Percentiles rank a stretch among this genome's conserved stretches.
Conservation (phyloP, 1,284 basidiomycete genomes). For the Ceratobasidium sp. region DNA sequence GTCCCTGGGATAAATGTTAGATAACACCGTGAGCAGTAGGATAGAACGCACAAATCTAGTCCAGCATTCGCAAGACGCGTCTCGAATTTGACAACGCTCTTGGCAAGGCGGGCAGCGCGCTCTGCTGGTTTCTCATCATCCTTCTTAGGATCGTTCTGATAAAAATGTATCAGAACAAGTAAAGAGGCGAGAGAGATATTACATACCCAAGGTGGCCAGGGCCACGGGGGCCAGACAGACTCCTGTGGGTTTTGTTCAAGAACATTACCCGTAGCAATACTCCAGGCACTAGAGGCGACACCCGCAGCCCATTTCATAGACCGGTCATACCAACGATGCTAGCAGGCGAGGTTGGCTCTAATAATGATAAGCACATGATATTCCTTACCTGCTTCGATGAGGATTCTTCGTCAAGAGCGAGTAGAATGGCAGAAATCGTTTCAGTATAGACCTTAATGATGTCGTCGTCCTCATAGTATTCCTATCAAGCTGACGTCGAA, state of each 20-base stretch:
- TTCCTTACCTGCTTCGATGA: background rate
- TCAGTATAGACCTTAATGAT: slow-evolving; percentile 78
- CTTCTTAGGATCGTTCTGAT: slow-evolving; percentile 62
- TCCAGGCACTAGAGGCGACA: slow-evolving; percentile 19
- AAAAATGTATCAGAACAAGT: background rate
- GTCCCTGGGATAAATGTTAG: slow-evolving; percentile 62
- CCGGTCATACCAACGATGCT: slow-evolving; percentile 48
- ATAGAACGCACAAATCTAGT: slow-evolving; percentile 74
- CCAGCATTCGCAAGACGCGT: slow-evolving; percentile 82
- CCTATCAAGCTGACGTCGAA: slow-evolving; percentile 61
- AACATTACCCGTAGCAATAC: slow-evolving; percentile 21
- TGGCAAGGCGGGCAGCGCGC: slow-evolving; percentile 76
- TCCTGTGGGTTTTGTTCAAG: slow-evolving; percentile 31
- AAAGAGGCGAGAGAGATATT: slow-evolving; percentile 57
- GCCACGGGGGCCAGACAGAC: slow-evolving; percentile 71
- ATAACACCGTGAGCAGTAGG: slow-evolving; percentile 12
- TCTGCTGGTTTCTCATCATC: slow-evolving; percentile 59
- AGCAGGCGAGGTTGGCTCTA: background rate
- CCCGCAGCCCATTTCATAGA: slow-evolving; percentile 66
- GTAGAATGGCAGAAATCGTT: slow-evolving; percentile 77
- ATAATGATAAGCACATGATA: background rate
- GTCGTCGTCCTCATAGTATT: slow-evolving; percentile 89
- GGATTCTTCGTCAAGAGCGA: slow-evolving; percentile 66
- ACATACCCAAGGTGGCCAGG: slow-evolving; percentile 83
- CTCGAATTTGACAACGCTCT: slow-evolving; percentile 85